Conservation (phyloP, 202 grass and related monocot genomes). For the Hordeum pubiflorum region DNA sequence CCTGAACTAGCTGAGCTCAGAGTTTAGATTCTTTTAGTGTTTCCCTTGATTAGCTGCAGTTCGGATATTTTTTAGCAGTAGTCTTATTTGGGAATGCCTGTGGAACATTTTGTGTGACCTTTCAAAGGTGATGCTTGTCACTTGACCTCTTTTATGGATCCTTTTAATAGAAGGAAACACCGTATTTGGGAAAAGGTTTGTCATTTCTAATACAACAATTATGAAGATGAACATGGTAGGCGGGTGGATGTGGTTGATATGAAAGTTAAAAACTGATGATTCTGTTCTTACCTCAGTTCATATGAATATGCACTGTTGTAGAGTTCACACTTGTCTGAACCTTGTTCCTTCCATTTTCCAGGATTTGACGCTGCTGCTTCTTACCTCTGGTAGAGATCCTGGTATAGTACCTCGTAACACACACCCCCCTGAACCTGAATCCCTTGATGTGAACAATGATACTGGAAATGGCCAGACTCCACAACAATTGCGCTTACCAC, state of each 20-base stretch:
- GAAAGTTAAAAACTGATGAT: background rate
- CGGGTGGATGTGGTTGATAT: background rate
- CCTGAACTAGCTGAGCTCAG: background rate
- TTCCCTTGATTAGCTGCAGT: background rate
- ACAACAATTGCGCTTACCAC: constrained; percentile 71
- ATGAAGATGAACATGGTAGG: background rate
- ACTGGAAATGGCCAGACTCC: constrained; percentile 54
- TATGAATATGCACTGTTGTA: background rate
- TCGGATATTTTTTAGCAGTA: background rate
- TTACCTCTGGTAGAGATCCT: constrained; percentile 94
- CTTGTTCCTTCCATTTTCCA: constrained; percentile 37
- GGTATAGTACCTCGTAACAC: constrained; percentile 89
- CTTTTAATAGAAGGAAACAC: background rate
- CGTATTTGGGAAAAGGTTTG: background rate
- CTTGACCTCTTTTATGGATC: background rate
- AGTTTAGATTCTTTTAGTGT: background rate
- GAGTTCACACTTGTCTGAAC: background rate
- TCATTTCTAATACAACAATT: background rate
- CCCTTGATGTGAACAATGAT: constrained; percentile 48
- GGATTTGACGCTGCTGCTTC: constrained; percentile 82
- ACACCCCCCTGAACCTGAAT: constrained; percentile 84
- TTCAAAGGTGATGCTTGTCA: background rate
- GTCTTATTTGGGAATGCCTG: background rate
- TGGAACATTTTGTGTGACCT: background rate
- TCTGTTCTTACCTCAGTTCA: background rate